These are phyloP conservation scores for Malus hybrid DNA, from an alignment of 331 rosid species.

Conservation along the genomic window DNA sequence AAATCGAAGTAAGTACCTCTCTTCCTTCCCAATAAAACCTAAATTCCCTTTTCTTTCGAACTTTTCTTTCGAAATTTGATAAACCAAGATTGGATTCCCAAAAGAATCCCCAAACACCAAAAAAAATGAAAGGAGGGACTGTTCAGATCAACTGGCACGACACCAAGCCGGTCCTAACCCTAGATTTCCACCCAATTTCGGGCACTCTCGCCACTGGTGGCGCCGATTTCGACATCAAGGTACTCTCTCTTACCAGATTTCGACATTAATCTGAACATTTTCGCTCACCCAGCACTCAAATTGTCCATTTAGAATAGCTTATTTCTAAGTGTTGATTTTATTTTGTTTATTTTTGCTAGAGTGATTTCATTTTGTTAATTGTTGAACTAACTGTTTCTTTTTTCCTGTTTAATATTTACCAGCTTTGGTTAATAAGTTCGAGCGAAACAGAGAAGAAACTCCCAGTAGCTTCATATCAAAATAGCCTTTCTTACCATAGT, in stretches of 20 bases:
- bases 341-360: neutral
- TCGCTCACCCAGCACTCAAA: neutral
- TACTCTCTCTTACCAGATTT: neutral
- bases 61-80: neutral
- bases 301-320: neutral
- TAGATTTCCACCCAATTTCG: constrained; percentile 75
- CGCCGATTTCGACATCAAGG: constrained; percentile 98
- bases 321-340: neutral
- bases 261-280: neutral
- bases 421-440: constrained; percentile 70
- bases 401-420: constrained; percentile 5
- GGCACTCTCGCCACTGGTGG: constrained; percentile 89
- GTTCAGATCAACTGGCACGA: constrained; percentile 92
- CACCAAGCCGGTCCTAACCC: constrained; percentile 69
- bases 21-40: neutral
- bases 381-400: constrained; percentile 2
- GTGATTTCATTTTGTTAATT: neutral
- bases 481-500: constrained; percentile 60
- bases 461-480: constrained; percentile 57
- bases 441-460: constrained; percentile 47
- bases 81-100: neutral
- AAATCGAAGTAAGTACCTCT: neutral
- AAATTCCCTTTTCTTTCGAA: neutral
- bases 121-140: constrained; percentile 76
- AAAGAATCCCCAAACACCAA: neutral